These are phyloP conservation scores for Cynanchum wilfordii DNA, from an alignment of 257 asterid genomes.

Conservation along the genomic window DNA sequence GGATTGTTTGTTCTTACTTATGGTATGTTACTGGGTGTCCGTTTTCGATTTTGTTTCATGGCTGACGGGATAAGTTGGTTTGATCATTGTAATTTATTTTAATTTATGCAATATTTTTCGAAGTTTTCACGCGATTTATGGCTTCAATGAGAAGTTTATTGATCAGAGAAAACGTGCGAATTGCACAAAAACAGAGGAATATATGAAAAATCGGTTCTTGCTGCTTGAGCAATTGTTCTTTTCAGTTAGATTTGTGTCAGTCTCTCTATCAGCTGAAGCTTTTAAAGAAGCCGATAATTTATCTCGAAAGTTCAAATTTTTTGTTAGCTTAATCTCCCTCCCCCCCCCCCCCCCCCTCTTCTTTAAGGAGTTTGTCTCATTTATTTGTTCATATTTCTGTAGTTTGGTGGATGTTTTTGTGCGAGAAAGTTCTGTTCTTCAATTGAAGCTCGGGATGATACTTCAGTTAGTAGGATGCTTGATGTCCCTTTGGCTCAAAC, in stretches of 20 bases:
- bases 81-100: not conserved
- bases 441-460: slow-evolving; percentile 47
- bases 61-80: not conserved
- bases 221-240: not conserved
- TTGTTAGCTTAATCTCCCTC: too few species aligned
- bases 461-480: slow-evolving; percentile 44
- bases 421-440: slow-evolving; percentile 36
- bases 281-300: too few species aligned
- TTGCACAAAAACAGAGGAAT: not conserved
- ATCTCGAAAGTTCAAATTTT: too few species aligned
- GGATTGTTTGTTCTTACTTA: not conserved
- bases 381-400: slow-evolving; percentile 17
- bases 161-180: not conserved
- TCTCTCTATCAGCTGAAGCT: too few species aligned
- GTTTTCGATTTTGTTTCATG: not conserved
- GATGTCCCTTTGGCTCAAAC: slow-evolving; percentile 97
- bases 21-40: not conserved
- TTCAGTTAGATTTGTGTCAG: not conserved
- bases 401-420: slow-evolving; percentile 43
- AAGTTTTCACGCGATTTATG: not conserved
- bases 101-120: not conserved
- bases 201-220: not conserved
- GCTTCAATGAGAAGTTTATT: not conserved
- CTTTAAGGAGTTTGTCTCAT: not conserved
- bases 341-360: too few species aligned